A percentile compares a stretch with the other conserved stretches of the same genome.
Evolutionary conservation across 2,329 filamentous ascomycete genomes (phyloP).

Genomic region (Nemania sp.): DNA sequence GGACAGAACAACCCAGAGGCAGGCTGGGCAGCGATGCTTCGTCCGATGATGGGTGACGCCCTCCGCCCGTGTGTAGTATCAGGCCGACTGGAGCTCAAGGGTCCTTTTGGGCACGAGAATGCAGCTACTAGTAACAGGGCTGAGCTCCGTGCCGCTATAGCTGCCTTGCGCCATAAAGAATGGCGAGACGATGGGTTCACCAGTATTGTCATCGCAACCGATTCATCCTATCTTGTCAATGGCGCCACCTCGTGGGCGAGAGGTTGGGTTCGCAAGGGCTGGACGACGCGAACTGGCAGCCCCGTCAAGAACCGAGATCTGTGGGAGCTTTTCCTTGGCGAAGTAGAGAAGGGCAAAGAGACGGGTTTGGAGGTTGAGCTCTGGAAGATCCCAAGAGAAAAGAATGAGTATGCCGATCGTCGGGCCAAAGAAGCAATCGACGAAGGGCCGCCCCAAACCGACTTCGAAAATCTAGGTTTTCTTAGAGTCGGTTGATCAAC

Average conservation of each 20-base stretch:
- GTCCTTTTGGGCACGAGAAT: slow-evolving; percentile 23
- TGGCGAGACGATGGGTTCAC: slow-evolving; percentile 47
- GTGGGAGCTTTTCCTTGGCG: slow-evolving; percentile 51
- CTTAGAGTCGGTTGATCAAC: too few relatives aligned
- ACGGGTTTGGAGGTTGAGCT: slow-evolving; percentile 44
- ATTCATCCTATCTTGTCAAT: slow-evolving; percentile 53
- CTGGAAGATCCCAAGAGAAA: slow-evolving; percentile 49
- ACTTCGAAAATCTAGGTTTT: slow-evolving; percentile 14
- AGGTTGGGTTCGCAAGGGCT: slow-evolving; percentile 49
- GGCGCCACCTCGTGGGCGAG: slow-evolving; percentile 48
- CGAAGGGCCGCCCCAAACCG: slow-evolving; percentile 9
- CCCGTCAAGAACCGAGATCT: slow-evolving; percentile 53
- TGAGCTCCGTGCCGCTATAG: slow-evolving; percentile 55
- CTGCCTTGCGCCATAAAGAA: slow-evolving; percentile 47
- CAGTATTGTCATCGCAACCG: slow-evolving; percentile 54
- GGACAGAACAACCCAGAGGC: slow-evolving; percentile 20
- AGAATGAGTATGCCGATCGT: slow-evolving; percentile 42
- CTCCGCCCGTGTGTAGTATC: slow-evolving; percentile 12
- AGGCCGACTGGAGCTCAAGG: slow-evolving; percentile 22
- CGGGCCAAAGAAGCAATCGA: slow-evolving; percentile 41
- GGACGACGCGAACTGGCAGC: slow-evolving; percentile 42
- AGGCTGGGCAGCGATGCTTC: slow-evolving; percentile 20
- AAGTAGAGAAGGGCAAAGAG: slow-evolving; percentile 40
- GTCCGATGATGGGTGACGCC: slow-evolving; percentile 12
- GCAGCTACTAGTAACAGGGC: slow-evolving; percentile 47